phyloP scores from a whole-genome alignment of 2,329 filamentous ascomycete genomes.

The Phialophora verrucosa region DNA sequence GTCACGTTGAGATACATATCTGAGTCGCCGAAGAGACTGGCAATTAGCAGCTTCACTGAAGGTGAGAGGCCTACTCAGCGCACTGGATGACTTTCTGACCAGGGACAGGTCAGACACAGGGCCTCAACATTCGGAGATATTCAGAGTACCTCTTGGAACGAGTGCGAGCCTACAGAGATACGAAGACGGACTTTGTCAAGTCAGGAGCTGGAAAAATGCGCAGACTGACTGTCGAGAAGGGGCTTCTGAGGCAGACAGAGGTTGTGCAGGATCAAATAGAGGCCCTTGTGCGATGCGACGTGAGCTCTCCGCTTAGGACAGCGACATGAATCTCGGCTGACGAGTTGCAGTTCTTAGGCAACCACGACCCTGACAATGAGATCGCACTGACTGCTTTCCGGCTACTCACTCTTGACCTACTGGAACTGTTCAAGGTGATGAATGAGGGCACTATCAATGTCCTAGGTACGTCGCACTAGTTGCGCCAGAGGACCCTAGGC shows the following conservation, averaged over 20 bases:
- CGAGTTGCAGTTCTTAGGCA: constrained; percentile 73
- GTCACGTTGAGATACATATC: constrained; percentile 85
- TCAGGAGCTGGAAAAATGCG: constrained; percentile 82
- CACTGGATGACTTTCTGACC: constrained; percentile 15
- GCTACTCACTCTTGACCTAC: constrained; percentile 83
- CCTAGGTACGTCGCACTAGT: constrained; percentile 66
- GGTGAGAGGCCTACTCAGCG: constrained; percentile 57
- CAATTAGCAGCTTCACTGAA: constrained; percentile 89
- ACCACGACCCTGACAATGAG: constrained; percentile 85
- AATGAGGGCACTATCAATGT: constrained; percentile 98
- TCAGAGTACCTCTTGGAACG: constrained; percentile 83
- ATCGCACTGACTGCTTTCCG: constrained; percentile 94
- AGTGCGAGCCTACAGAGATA: constrained; percentile 79
- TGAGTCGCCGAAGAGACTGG: constrained; percentile 79
- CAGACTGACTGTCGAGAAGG: constrained; percentile 86
- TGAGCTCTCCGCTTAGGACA: constrained; percentile 54
- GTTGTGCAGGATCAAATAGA: constrained; percentile 85
- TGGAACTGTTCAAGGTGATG: constrained; percentile 90
- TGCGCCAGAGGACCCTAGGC: constrained; percentile 30
- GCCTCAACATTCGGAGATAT: constrained; percentile 91
- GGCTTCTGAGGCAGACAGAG: constrained; percentile 88
- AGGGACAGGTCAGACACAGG: constrained; percentile 82
- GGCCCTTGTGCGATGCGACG: constrained; percentile 86
- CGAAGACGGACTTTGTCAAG: constrained; percentile 88
- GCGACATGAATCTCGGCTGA: constrained; percentile 28